A percentile compares a stretch with the other conserved stretches of the same genome.
These are phyloP conservation scores for Podospora pseudoanserina DNA, from an alignment of 495 filamentous ascomycete species.

Conservation along the genomic window DNA sequence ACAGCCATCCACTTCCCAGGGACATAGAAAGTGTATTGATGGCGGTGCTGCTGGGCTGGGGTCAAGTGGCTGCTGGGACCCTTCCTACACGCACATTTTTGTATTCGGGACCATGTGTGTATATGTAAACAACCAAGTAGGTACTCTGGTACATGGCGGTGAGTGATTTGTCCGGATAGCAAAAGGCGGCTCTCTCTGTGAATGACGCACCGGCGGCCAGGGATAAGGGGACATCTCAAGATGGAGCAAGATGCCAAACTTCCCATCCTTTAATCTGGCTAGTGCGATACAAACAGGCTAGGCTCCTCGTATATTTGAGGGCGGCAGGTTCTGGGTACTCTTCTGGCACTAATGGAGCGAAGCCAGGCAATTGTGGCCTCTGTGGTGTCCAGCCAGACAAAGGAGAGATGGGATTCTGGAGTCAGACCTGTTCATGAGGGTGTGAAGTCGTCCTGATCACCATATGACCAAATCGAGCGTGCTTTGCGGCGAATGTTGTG, in stretches of 20 bases:
- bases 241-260: not conserved
- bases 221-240: not conserved
- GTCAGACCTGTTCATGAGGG: too few species aligned
- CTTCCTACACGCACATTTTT: not conserved
- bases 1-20: not conserved
- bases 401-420: too few species aligned
- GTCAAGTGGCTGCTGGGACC: not conserved
- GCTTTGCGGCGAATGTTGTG: conserved; percentile 7
- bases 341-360: not conserved
- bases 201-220: not conserved
- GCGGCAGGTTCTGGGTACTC: not conserved
- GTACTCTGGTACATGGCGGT: conserved; percentile 8
- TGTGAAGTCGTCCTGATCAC: not conserved
- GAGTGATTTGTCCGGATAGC: conserved; percentile 9
- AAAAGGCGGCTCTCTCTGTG: not conserved
- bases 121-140: not conserved
- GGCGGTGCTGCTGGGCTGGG: not conserved
- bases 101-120: not conserved
- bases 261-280: not conserved
- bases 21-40: not conserved
- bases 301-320: not conserved
- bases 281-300: not conserved
- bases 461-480: conserved; percentile 12
- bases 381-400: not conserved
- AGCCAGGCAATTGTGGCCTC: not conserved